Percentiles rank a stretch among this genome's conserved stretches.
Evolutionary conservation across 2,329 filamentous ascomycete species (phyloP).

Genomic region (Xylaria sp.): DNA sequence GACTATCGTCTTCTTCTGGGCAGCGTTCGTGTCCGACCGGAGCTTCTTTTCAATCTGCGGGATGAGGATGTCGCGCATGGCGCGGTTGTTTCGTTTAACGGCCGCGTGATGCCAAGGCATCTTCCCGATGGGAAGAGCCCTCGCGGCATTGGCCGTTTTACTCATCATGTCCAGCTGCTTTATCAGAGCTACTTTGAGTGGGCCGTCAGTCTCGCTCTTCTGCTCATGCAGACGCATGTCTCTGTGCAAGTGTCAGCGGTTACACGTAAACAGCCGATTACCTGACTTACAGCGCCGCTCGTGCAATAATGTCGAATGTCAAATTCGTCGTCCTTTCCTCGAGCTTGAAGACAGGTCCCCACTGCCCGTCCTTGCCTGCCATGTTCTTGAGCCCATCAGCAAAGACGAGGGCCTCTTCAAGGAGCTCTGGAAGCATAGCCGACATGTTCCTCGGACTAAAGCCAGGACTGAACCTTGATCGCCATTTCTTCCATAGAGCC

Average conservation of each 20-base stretch:
- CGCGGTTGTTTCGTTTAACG: slow-evolving; percentile 30
- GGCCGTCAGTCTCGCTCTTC: slow-evolving; percentile 20
- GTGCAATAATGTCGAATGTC: slow-evolving; percentile 45
- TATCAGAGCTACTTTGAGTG: slow-evolving; percentile 29
- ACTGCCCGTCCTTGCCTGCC: slow-evolving; percentile 34
- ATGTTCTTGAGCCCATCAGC: slow-evolving; percentile 31
- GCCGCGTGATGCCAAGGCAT: slow-evolving; percentile 29
- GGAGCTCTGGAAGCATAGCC: slow-evolving; percentile 40
- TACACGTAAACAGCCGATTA: background rate
- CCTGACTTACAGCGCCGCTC: slow-evolving; percentile 38
- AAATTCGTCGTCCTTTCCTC: slow-evolving; percentile 42
- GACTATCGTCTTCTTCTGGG: slow-evolving; percentile 31
- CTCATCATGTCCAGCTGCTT: slow-evolving; percentile 28
- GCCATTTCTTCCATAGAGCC: slow-evolving; percentile 37
- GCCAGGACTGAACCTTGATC: slow-evolving; percentile 40
- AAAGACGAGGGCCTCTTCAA: slow-evolving; percentile 44
- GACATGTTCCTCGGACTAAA: slow-evolving; percentile 43
- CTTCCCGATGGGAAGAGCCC: slow-evolving; percentile 18
- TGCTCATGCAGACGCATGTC: slow-evolving; percentile 33
- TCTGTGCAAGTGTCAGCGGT: slow-evolving; percentile 15
- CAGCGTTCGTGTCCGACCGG: slow-evolving; percentile 12
- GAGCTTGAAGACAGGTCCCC: slow-evolving; percentile 39
- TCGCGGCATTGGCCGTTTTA: slow-evolving; percentile 19
- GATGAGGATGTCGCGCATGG: slow-evolving; percentile 29
- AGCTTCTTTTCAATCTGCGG: slow-evolving; percentile 32